Conservation (phyloP, 2,329 filamentous ascomycete species). For the Aspergillus cejpii region DNA sequence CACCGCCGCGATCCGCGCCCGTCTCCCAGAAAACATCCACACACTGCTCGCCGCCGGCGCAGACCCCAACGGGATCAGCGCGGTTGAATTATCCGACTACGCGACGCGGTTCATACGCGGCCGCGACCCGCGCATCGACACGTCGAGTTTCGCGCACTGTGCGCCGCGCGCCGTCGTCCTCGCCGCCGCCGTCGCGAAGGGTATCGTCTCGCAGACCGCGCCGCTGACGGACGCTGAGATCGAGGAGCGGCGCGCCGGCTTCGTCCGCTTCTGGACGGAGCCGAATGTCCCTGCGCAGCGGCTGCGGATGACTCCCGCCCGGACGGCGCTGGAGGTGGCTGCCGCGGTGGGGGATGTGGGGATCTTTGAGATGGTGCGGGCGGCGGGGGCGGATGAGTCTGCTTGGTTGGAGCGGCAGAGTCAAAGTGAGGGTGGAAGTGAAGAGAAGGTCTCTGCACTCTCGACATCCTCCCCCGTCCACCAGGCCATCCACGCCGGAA, state of each 20-base stretch:
- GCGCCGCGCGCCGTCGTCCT: neutral
- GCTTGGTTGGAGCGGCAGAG: neutral
- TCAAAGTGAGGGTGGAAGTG: neutral
- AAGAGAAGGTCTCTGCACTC: neutral
- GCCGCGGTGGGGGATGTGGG: neutral
- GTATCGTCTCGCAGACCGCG: neutral
- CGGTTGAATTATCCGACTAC: neutral
- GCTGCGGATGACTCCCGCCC: constrained; percentile 1
- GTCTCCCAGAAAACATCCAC: neutral
- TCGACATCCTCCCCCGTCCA: constrained; percentile 2
- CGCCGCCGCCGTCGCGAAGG: neutral
- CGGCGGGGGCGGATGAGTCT: constrained; percentile 2
- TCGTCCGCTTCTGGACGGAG: constrained; percentile 6
- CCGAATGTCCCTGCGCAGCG: constrained; percentile 7
- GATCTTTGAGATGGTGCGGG: neutral
- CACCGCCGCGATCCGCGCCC: neutral
- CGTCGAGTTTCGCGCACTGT: neutral
- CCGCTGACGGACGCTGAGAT: neutral
- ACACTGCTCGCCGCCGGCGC: neutral
- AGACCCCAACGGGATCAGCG: neutral
- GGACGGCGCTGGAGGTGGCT: constrained; percentile 5
- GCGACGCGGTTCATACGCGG: neutral
- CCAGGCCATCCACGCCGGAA: neutral
- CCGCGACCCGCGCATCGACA: neutral
- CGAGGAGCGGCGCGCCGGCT: neutral